A percentile compares a stretch with the other conserved stretches of the same genome.
Evolutionary conservation across 352 stramenopile genomes (phyloP).

Genomic region (Pythium dissotocum): DNA sequence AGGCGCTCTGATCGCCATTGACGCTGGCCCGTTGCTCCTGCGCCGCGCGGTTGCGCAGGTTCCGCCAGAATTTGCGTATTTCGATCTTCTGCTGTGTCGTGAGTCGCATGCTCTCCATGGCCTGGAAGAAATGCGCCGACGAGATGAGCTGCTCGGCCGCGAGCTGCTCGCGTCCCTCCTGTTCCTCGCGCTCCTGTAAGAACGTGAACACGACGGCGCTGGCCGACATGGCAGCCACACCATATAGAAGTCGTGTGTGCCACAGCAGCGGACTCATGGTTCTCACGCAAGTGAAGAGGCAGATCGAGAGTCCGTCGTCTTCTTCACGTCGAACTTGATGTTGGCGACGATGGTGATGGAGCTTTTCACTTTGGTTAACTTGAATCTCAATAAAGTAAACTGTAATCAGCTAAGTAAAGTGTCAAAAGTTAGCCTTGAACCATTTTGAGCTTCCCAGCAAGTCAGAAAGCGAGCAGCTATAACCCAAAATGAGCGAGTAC

Average conservation of each 20-base stretch:
- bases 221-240: constrained; percentile 77
- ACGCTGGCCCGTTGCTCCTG: constrained; percentile 13
- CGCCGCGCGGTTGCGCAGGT: constrained; percentile 52
- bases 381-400: not conserved
- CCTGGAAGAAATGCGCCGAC: constrained; percentile 62
- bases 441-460: constrained; percentile 1
- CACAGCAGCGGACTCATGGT: constrained; percentile 40
- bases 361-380: not conserved
- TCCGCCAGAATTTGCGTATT: constrained; percentile 78
- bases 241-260: constrained; percentile 64
- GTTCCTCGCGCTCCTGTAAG: constrained; percentile 77
- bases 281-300: not conserved
- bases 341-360: not conserved
- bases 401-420: not conserved
- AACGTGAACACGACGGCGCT: constrained; percentile 78
- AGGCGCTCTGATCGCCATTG: constrained; percentile 1
- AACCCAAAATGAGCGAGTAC: constrained; percentile 41
- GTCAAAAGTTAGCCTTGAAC: constrained; percentile 25
- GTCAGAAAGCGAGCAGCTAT: not conserved
- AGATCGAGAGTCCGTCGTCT: no score
- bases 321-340: constrained; percentile 1
- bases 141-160: constrained; percentile 53
- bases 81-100: constrained; percentile 63
- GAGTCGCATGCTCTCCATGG: constrained; percentile 61
- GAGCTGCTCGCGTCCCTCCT: constrained; percentile 58